A percentile compares a stretch with the other conserved stretches of the same genome.
These are phyloP conservation scores for Psilocybe azurescens DNA, from an alignment of 768 basidiomycete genomes.

Conservation along the genomic window DNA sequence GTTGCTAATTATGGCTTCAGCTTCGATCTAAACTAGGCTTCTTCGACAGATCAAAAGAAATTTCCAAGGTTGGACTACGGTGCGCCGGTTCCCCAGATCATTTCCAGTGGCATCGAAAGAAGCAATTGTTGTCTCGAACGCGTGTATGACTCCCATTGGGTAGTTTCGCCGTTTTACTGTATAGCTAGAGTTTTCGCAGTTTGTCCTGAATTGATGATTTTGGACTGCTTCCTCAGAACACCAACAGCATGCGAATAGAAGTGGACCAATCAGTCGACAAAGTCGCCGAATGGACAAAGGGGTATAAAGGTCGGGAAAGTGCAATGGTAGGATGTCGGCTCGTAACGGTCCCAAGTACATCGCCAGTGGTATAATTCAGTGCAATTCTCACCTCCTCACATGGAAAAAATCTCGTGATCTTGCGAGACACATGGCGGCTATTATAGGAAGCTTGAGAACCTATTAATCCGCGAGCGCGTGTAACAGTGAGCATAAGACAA, in stretches of 20 bases:
- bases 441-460: constrained; percentile 11
- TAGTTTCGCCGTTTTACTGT: not conserved
- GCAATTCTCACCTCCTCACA: constrained; percentile 19
- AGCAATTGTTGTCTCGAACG: constrained; percentile 5
- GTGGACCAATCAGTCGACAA: constrained; percentile 3
- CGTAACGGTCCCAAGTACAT: not conserved
- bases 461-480: constrained; percentile 1
- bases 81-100: not conserved
- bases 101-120: constrained; percentile 12
- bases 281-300: constrained; percentile 6
- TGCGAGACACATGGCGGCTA: constrained; percentile 18
- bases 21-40: constrained; percentile 21
- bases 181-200: no score
- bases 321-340: constrained; percentile 1
- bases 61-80: constrained; percentile 5
- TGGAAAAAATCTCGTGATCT: constrained; percentile 23
- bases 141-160: constrained; percentile 19
- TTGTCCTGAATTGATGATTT: no score
- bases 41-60: constrained; percentile 5
- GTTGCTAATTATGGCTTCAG: not conserved
- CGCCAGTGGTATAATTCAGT: not conserved
- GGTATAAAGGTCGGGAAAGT: constrained; percentile 7
- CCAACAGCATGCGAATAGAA: constrained; percentile 13
- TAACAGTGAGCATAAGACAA: constrained; percentile 2
- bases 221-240: no score